Evolutionary conservation across 164 flowering plant genomes (phyloP), one percentile per base, ranked within the genome.

Genomic region (Paratinospora sagittata): DNA sequence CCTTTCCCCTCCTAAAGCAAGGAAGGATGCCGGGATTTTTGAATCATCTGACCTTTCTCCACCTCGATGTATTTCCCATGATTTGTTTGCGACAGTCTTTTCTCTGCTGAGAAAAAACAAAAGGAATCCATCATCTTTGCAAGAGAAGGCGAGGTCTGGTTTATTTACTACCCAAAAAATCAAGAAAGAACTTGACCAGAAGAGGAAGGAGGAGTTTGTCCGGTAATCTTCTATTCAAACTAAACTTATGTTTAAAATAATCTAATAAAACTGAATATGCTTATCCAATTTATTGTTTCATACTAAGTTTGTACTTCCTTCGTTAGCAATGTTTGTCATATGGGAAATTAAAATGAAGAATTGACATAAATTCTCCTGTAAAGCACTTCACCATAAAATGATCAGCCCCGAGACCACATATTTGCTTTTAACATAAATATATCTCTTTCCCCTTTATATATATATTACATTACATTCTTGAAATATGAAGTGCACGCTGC

Each of bases 91-190:
- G 41, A 60, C 37, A 16, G 90, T 84, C 67, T 84, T 87, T 71
- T 93, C 97, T 72, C 92, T 93, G 0, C 87, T 93, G 10, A 86
- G 98, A 81, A 89, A 79, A 76, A 76, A 39, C 36, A 63, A 68
- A 70, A 89, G 80, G 69, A 81, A 77, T 55, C 24, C 21, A 65
- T 26, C 77, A 16, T 36, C 80, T 7, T 30, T 36, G 37, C 84
- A 82, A 73, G 83, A 76, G 73, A 79, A n/a, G 34, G 79, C 74
- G 41, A 86, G 81, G 78, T 78, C 89, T 74, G 98, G 98, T 67
- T 75, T 95, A 72, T 71, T 95, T 65, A 77, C 82, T 55, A 88
- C 85, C 24, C 66, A 75, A 75, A 97, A 92, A 47, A 80, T 92
- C 23, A 82, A 82, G 73, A 84, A 85, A 65, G 90, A 86, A 72